Base-by-base conservation (phyloP, 176 grass and related monocot genomes). In the Lolium multiflorum region DNA sequence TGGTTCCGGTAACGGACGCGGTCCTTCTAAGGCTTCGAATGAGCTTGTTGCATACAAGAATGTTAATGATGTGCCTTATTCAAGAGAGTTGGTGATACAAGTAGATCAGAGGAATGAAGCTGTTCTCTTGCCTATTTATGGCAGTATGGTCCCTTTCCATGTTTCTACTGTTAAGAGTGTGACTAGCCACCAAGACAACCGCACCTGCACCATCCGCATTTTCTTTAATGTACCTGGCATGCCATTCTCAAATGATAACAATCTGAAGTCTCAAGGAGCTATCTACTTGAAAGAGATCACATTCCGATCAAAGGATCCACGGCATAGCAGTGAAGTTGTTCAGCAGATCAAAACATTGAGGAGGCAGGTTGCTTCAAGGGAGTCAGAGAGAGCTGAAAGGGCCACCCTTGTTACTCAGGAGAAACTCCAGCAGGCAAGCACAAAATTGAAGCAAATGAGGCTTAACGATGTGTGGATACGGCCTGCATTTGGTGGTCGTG, bases 341-440 rank as follows among this genome's bases (percentile, higher is more conserved):
- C 93, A 95, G 68, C 79, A 79, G 44, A 92, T 92, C 37, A 90
- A 85, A 71, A 90, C 82, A 76, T 52, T 76, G 48, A 76, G 72
- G 72, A 76, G 72, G 14, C 72, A 76, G 11, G 72, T 76, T 17
- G 41, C 88, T 76, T 92, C 87, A 11, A 81, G 88, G 79, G 93
- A 95, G 84, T 95, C 85, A 1, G 90, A 95, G 65, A 91, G 90
- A 85, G 93, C 90, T 77, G 85, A 83, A 79, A 95, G 93, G 49
- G 93, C 93, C 7, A 95, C 85, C 60, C 84, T 95, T 76, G 93
- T 95, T 74, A 88, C 76, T 38, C 93, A 95, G 89, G 90, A 95
- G 78, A 92, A 85, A 69, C 88, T 95, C 16, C 88, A 90, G 72
- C 77, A 41, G 66, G 50, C 48, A 25, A 70, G 90, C 77, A 21